Evolutionary conservation across 305 asterid genomes (phyloP), one percentile per base, ranked within the genome.

Genomic region (Rubia occidens): DNA sequence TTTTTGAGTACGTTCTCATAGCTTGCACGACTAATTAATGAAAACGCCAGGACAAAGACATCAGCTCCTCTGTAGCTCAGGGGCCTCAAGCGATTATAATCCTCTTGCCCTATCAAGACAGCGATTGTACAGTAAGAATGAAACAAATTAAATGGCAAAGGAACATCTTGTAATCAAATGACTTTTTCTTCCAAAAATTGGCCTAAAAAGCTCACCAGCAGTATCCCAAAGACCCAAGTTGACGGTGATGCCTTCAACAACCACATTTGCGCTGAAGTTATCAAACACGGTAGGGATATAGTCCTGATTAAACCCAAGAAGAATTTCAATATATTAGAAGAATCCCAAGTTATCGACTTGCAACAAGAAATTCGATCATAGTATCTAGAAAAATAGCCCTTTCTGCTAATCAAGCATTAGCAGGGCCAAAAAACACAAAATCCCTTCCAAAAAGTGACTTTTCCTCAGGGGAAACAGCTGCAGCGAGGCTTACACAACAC

Each of bases 201-300:
- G 59, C 70, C 32, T 79, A 17, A 61, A 60, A n/a, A 53, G 40
- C 72, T 75, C 78, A 89, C 98, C 98, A 81, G 97, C 97, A 69
- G 98, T 90, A 80, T 93, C 98, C 96, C 98, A 93, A 72, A 93
- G 96, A 76, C 98, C 98, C 75, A 93, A 80, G 80, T 93, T 93
- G 72, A 93, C 97, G 24, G 97, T 88, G 73, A 86, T 88, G 77
- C 96, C 94, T 81, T 93, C 98, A 76, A 86, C 96, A 6, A 88
- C 95, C 81, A 93, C 96, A 84, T 93, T 90, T 76, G 98, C 98
- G 74, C 98, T 93, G 87, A 92, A 92, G 87, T 90, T 92, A 78
- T 92, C 97, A 72, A 92, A 92, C 75, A 92, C 98, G 4, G 97
- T 89, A 4, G 97, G 98, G 68, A 92, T 78, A 59, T 90, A 92